Conservation (phyloP, 1,139 yeast species). For the Pichia sp. region DNA sequence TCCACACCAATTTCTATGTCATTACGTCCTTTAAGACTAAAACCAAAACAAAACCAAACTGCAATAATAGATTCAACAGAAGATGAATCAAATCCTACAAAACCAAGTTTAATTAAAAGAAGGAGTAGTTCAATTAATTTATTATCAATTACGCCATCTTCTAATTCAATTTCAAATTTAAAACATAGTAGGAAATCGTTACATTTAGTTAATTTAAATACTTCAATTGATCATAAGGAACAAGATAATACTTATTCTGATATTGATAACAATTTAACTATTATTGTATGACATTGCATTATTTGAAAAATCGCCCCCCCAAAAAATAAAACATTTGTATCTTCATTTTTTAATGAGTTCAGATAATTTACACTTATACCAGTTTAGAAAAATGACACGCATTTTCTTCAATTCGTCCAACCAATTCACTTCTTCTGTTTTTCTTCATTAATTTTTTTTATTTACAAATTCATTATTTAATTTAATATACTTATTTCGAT, state of each 20-base stretch:
- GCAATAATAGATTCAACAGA: neutral
- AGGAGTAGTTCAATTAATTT: constrained; percentile 6
- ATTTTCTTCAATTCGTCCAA: no score
- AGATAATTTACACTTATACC: no score
- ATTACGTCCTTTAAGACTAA: constrained; percentile 14
- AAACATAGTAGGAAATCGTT: neutral
- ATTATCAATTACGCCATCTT: constrained; percentile 4
- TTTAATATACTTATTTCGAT: no score
- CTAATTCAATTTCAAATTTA: neutral
- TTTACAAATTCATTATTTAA: no score
- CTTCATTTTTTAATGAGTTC: no score
- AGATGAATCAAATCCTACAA: neutral
- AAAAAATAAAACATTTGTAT: no score
- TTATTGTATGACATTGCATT: no score
- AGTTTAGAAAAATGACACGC: no score
- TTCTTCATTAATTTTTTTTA: no score
- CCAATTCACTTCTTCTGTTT: no score
- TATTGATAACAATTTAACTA: neutral
- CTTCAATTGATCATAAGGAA: no score
- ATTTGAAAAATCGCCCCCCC: no score
- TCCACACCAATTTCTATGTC: constrained; percentile 7
- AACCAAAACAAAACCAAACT: constrained; percentile 9
- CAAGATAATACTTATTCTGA: neutral
- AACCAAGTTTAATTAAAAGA: neutral
- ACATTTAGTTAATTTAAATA: neutral